phyloP scores from a whole-genome alignment of 352 stramenopile genomes.

The Globisporangium iwayamae region DNA sequence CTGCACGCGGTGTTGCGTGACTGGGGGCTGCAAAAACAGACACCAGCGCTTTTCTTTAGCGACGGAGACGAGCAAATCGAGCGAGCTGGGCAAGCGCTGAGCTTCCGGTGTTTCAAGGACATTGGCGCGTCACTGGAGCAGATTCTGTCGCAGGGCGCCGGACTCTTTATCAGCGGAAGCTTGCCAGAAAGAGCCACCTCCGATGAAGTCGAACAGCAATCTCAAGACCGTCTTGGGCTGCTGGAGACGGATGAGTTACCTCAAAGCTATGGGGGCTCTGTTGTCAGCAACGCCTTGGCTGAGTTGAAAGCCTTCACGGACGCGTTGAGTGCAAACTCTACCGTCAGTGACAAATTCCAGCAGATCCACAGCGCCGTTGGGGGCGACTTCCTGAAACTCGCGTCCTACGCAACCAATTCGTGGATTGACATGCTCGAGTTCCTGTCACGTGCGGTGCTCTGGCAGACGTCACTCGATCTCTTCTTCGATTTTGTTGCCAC shows the following conservation, averaged over 20 bases:
- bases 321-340: neutral
- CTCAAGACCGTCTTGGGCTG: neutral
- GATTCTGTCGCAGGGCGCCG: slow-evolving; percentile 2
- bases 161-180: neutral
- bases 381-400: neutral
- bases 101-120: slow-evolving; percentile 19
- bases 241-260: slow-evolving; percentile 1
- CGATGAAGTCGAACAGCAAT: neutral
- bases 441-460: slow-evolving; percentile 18
- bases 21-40: slow-evolving; percentile 20
- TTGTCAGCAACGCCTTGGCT: neutral
- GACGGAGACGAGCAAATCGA: slow-evolving; percentile 10
- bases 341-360: slow-evolving; percentile 1
- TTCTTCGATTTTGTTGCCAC: slow-evolving; percentile 17
- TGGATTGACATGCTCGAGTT: slow-evolving; percentile 28
- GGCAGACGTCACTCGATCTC: slow-evolving; percentile 19
- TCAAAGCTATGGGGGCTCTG: neutral
- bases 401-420: neutral
- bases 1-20: slow-evolving; percentile 19
- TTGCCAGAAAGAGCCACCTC: neutral
- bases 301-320: slow-evolving; percentile 9
- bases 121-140: slow-evolving; percentile 18
- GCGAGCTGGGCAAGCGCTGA: neutral
- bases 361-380: slow-evolving; percentile 13
- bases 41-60: slow-evolving; percentile 18